Evolutionary conservation across 2,329 filamentous ascomycete species (phyloP).

Genomic region (Chaetomium sp.): DNA sequence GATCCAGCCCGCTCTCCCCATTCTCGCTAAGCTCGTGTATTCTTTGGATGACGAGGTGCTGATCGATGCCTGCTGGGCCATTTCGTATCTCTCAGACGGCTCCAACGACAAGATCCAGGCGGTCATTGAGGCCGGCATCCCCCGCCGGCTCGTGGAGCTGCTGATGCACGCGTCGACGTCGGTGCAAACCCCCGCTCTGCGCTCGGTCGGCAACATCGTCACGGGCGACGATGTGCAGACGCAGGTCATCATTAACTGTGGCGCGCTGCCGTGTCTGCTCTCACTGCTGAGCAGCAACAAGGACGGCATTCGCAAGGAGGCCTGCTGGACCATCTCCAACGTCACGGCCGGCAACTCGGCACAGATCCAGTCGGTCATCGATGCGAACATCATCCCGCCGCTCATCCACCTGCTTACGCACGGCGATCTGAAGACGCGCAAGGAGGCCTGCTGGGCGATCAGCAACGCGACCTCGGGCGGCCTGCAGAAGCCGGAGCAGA

Average conservation of each 20-base stretch:
- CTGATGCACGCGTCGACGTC: slow-evolving; percentile 98
- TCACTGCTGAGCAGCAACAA: slow-evolving; percentile 94
- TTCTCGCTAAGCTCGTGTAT: slow-evolving; percentile 95
- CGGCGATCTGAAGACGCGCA: slow-evolving; percentile 97
- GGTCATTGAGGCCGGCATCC: slow-evolving; percentile 96
- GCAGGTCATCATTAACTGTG: slow-evolving; percentile 98
- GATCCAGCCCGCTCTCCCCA: slow-evolving; percentile 91
- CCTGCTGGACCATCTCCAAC: slow-evolving; percentile 99
- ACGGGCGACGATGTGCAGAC: slow-evolving; percentile 98
- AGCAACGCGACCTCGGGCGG: slow-evolving; percentile 97
- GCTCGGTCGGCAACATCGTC: slow-evolving; percentile 97
- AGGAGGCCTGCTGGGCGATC: slow-evolving; percentile 99
- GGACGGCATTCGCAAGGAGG: slow-evolving; percentile 98
- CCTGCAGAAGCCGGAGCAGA: slow-evolving; percentile 97
- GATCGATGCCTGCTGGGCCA: slow-evolving; percentile 99
- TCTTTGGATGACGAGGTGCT: slow-evolving; percentile 96
- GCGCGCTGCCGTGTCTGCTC: slow-evolving; percentile 83
- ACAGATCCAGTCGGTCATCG: slow-evolving; percentile 94
- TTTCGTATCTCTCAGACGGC: slow-evolving; percentile 95
- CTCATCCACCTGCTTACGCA: slow-evolving; percentile 94
- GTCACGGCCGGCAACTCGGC: slow-evolving; percentile 96
- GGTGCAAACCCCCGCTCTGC: slow-evolving; percentile 92
- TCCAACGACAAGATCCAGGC: slow-evolving; percentile 99
- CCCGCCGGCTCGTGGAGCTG: slow-evolving; percentile 89
- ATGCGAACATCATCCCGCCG: slow-evolving; percentile 93